phyloP scores from a whole-genome alignment of 2,329 filamentous ascomycete species.

The Calycina marina region DNA sequence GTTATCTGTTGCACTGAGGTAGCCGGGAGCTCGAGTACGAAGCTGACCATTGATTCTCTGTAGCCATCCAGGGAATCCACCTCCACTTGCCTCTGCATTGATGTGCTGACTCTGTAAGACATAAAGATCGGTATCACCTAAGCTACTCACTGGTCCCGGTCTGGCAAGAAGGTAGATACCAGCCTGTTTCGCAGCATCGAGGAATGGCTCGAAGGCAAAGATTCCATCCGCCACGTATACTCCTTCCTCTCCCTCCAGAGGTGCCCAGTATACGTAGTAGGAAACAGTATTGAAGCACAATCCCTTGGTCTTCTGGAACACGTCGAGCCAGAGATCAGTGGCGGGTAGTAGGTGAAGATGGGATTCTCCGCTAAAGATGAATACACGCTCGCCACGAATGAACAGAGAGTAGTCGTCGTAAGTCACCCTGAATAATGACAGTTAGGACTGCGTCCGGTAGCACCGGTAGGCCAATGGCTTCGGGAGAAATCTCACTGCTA shows the following conservation, averaged over 20 bases:
- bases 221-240: constrained; percentile 56
- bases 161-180: constrained; percentile 63
- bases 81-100: constrained; percentile 63
- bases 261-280: constrained; percentile 67
- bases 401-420: constrained; percentile 51
- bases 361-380: constrained; percentile 49
- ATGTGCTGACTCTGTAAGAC: constrained; percentile 39
- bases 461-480: not conserved
- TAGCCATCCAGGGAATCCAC: constrained; percentile 71
- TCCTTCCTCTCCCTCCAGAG: constrained; percentile 60
- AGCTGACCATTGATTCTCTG: constrained; percentile 50
- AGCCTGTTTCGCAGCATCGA: constrained; percentile 55
- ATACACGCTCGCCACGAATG: constrained; percentile 44
- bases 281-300: constrained; percentile 68
- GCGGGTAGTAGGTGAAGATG: constrained; percentile 49
- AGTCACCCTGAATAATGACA: constrained; percentile 28
- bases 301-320: constrained; percentile 73
- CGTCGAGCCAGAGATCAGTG: constrained; percentile 48
- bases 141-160: constrained; percentile 17
- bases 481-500: not conserved
- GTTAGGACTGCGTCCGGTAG: not conserved
- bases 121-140: not conserved
- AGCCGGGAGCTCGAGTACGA: constrained; percentile 47
- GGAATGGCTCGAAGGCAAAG: constrained; percentile 60
- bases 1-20: constrained; percentile 51